These are phyloP conservation scores for Bryoerythrophyllum caledonicum DNA, from an alignment of 225 moss, liverwort and hornwort genomes.

Conservation along the genomic window DNA sequence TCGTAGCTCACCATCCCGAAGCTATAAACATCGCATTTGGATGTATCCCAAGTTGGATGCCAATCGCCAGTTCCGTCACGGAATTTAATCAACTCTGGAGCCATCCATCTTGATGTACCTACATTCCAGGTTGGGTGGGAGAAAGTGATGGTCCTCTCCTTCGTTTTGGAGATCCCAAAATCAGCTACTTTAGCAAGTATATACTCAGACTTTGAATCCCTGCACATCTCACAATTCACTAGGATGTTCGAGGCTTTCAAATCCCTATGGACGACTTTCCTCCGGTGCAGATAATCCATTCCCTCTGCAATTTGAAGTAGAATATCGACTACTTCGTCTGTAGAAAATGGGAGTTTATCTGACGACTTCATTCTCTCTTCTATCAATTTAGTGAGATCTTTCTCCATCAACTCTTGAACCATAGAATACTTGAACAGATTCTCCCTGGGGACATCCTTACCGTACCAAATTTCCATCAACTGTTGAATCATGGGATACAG, in stretches of 20 bases:
- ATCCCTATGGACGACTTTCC: constrained; percentile 11
- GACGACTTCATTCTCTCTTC: not conserved
- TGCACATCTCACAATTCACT: not conserved
- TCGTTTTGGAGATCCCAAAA: constrained; percentile 2
- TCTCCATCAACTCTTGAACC: constrained; percentile 12
- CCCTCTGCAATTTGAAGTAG: constrained; percentile 24
- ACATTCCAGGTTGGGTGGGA: not conserved
- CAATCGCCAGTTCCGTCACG: not conserved
- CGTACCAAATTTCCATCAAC: no score
- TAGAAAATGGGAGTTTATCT: not conserved
- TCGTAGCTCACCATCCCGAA: constrained; percentile 7
- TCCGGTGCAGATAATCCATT: constrained; percentile 17
- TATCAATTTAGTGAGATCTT: not conserved
- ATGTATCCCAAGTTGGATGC: not conserved
- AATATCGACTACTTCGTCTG: not conserved
- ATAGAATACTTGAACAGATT: not conserved
- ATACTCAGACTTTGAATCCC: not conserved
- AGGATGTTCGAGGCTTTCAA: constrained; percentile 22
- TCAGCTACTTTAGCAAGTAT: constrained; percentile 10
- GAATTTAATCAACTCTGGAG: not conserved
- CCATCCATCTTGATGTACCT: constrained; percentile 18
- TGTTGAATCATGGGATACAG: no score
- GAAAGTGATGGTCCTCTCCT: not conserved
- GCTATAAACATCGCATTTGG: not conserved
- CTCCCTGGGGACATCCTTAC: no score